Percentiles rank a stretch among this genome's conserved stretches.
These are phyloP conservation scores for Cenchrus americanus DNA, from an alignment of 176 grass and related monocot genomes.

Conservation along the genomic window DNA sequence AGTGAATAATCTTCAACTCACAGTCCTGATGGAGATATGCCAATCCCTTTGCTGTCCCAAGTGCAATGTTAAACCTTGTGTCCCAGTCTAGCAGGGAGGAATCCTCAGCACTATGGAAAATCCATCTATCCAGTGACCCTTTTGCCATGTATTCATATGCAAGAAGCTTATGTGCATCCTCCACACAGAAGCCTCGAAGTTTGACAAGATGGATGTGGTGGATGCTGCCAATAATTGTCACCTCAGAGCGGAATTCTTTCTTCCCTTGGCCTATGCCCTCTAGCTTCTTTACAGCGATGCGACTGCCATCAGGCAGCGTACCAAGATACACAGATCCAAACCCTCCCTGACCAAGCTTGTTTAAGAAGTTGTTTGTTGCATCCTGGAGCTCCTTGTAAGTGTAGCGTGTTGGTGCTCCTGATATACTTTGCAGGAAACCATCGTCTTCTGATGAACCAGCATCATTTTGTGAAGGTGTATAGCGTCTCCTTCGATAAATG, in stretches of 20 bases:
- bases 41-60: slow-evolving; percentile 85
- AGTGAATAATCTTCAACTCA: slow-evolving; percentile 90
- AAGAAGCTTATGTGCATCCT: slow-evolving; percentile 76
- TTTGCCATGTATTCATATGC: slow-evolving; percentile 96
- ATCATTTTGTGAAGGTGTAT: slow-evolving; percentile 53
- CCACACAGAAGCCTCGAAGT: slow-evolving; percentile 80
- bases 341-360: slow-evolving; percentile 91
- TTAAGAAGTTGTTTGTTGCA: slow-evolving; percentile 80
- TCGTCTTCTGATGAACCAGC: slow-evolving; percentile 76
- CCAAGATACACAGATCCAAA: slow-evolving; percentile 96
- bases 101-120: slow-evolving; percentile 53
- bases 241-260: slow-evolving; percentile 94
- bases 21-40: slow-evolving; percentile 95
- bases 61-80: slow-evolving; percentile 77
- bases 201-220: slow-evolving; percentile 98
- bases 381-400: slow-evolving; percentile 80
- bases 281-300: slow-evolving; percentile 87
- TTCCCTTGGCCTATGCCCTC: slow-evolving; percentile 95
- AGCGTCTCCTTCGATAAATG: slow-evolving; percentile 59
- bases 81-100: slow-evolving; percentile 69
- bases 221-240: slow-evolving; percentile 91
- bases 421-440: slow-evolving; percentile 75
- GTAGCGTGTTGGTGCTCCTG: slow-evolving; percentile 78
- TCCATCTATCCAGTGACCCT: slow-evolving; percentile 87
- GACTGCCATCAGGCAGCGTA: slow-evolving; percentile 64